Percentiles rank a stretch among this genome's conserved stretches.
Conservation (phyloP, 202 grass and related monocot genomes). For the Bolboschoenoplectus hybrid region DNA sequence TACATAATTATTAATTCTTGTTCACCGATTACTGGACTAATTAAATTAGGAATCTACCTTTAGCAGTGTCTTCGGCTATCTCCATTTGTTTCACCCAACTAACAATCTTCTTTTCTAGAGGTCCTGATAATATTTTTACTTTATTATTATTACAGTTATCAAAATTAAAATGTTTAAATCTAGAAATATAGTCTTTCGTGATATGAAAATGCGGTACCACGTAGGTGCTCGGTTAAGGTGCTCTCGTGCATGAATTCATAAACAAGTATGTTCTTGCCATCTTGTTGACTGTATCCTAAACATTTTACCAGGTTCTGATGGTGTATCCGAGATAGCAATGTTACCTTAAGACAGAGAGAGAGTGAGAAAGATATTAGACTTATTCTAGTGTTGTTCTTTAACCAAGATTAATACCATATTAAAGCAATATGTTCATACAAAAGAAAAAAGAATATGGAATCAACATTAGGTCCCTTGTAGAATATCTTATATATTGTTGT, state of each 20-base stretch:
- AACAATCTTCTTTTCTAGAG: conserved; percentile 26
- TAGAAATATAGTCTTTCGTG: too few relatives aligned
- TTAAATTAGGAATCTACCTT: conserved; percentile 24
- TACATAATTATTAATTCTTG: background rate
- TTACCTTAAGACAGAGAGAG: conserved; percentile 69
- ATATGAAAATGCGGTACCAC: conserved; percentile 46
- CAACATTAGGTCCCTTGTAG: too few relatives aligned
- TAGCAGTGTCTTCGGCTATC: conserved; percentile 41
- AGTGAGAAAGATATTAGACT: background rate
- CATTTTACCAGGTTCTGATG: conserved; percentile 88
- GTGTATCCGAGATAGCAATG: conserved; percentile 94
- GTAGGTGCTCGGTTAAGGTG: conserved; percentile 82
- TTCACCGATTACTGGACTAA: background rate
- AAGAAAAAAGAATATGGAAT: background rate
- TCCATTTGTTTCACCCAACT: conserved; percentile 35
- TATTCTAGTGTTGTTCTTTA: too few relatives aligned
- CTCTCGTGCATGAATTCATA: conserved; percentile 97
- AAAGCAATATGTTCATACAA: background rate
- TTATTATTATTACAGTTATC: too few relatives aligned
- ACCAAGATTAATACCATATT: background rate
- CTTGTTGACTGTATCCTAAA: conserved; percentile 92
- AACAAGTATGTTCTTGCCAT: conserved; percentile 87
- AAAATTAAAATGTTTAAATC: too few relatives aligned
- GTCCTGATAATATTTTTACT: conserved; percentile 23
- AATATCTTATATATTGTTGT: too few relatives aligned